phyloP scores from a whole-genome alignment of 345 rosid species.

The Clarkia xantiana region DNA sequence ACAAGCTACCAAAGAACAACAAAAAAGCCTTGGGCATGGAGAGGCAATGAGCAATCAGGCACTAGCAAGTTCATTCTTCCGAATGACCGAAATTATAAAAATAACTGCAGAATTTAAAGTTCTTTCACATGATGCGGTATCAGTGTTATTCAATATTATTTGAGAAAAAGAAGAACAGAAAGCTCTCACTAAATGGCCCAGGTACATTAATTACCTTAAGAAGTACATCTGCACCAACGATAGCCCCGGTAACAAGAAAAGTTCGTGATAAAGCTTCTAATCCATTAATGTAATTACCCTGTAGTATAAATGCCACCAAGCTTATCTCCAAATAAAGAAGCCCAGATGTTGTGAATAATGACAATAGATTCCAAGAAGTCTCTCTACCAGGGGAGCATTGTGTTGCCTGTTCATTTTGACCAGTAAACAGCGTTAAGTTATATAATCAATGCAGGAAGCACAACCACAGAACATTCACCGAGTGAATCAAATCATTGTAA shows the following conservation, averaged over 20 bases:
- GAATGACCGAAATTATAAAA: too few species aligned
- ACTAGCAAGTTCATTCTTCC: too few species aligned
- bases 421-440: too few species aligned
- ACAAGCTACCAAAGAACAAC: not conserved
- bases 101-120: too few species aligned
- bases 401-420: constrained; percentile 39
- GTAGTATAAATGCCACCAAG: constrained; percentile 78
- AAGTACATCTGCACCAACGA: constrained; percentile 60
- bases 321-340: constrained; percentile 86
- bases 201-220: constrained; percentile 40
- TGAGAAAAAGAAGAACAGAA: not conserved
- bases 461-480: too few species aligned
- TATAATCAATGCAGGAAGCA: too few species aligned
- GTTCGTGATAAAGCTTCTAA: constrained; percentile 69
- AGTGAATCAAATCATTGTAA: too few species aligned
- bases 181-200: not conserved
- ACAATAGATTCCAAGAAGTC: constrained; percentile 59
- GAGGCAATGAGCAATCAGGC: too few species aligned
- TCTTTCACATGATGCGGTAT: too few species aligned
- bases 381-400: constrained; percentile 70
- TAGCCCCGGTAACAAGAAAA: constrained; percentile 51
- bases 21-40: not conserved
- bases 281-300: constrained; percentile 75
- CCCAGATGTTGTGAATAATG: constrained; percentile 68
- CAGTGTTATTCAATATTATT: too few species aligned